phyloP scores from a whole-genome alignment of 2,329 filamentous ascomycete species.

The Lecanoromycetidae sp. region DNA sequence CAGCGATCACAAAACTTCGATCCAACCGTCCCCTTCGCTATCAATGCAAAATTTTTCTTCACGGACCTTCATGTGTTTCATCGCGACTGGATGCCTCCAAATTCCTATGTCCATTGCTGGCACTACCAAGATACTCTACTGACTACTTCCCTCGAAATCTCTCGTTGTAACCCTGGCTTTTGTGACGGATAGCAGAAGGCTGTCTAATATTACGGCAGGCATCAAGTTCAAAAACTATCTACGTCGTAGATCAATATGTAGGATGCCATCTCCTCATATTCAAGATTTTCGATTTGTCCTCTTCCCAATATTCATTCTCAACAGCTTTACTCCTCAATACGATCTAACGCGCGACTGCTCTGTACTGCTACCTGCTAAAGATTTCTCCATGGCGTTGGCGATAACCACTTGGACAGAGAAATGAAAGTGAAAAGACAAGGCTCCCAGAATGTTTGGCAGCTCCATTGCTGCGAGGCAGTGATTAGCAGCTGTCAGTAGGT shows the following conservation, averaged over 20 bases:
- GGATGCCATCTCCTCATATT: slow-evolving; percentile 63
- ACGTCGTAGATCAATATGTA: slow-evolving; percentile 58
- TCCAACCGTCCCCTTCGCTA: slow-evolving; percentile 38
- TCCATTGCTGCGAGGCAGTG: slow-evolving; percentile 87
- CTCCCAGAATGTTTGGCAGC: slow-evolving; percentile 50
- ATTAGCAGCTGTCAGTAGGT: slow-evolving; percentile 54
- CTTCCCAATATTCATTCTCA: slow-evolving; percentile 68
- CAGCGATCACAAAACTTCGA: slow-evolving; percentile 60
- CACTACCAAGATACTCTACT: slow-evolving; percentile 65
- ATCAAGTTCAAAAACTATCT: slow-evolving; percentile 85
- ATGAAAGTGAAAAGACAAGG: slow-evolving; percentile 32
- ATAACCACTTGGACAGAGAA: slow-evolving; percentile 78
- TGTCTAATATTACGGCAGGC: slow-evolving; percentile 72
- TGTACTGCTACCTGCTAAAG: slow-evolving; percentile 60
- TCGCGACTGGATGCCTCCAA: slow-evolving; percentile 84
- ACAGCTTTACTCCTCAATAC: slow-evolving; percentile 53
- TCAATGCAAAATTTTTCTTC: slow-evolving; percentile 55
- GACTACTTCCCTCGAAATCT: slow-evolving; percentile 41
- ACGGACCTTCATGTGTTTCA: slow-evolving; percentile 63
- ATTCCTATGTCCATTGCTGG: slow-evolving; percentile 81
- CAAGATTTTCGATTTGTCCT: slow-evolving; percentile 57
- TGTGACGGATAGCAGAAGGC: slow-evolving; percentile 65
- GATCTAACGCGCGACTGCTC: slow-evolving; percentile 62
- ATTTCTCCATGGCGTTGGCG: slow-evolving; percentile 59
- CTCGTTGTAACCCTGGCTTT: slow-evolving; percentile 60